Evolutionary conservation across 306 rosid genomes (phyloP), one percentile per base, ranked within the genome.

Genomic region (Carpinus viminea): DNA sequence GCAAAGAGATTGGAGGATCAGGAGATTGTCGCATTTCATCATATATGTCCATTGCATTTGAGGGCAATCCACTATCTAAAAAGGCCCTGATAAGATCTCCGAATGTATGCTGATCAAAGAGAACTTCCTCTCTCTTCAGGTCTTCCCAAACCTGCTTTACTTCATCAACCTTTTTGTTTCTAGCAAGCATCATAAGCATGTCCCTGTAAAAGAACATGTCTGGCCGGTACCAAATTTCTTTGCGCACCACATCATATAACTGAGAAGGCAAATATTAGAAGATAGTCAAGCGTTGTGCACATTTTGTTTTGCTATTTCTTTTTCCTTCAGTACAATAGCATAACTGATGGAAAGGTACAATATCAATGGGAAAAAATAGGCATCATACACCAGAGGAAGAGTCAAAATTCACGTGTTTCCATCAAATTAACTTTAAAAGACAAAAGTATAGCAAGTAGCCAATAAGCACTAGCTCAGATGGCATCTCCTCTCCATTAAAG

Each of bases 221-320:
- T 8, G 97, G 97, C 60, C 97, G 86, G 72, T 94, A 94, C 98
- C 98, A 94, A 80, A 94, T 93, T 77, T 94, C 98, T 82, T 89
- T 89, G 52, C 97, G 93, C 69, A 94, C 95, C 70, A 91, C 92
- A 66, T 92, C 79, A 45, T 94, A 94, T 75, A 94, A 70, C 98
- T 94, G 91, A 55, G 64, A 78, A 70, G 47, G 59, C 43, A 51
- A 41, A 74, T 45, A 41, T 18, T 56, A 7, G 38, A 24, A 52
- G 54, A 36, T 17, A 17, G 24, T 16, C 62, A 43, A 53, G 7
- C 47, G 17, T 52, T 24, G 46, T 36, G 70, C 68, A 65, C 24
- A 65, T 16, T 10, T 50, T 45, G 12, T 48, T 48, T 7, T 48
- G 2, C 0, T 10, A 1, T 12, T 24, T 59, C 8, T 18, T 0